Conservation (phyloP, 495 filamentous ascomycete genomes). For the Penicillium ochrochloron region DNA sequence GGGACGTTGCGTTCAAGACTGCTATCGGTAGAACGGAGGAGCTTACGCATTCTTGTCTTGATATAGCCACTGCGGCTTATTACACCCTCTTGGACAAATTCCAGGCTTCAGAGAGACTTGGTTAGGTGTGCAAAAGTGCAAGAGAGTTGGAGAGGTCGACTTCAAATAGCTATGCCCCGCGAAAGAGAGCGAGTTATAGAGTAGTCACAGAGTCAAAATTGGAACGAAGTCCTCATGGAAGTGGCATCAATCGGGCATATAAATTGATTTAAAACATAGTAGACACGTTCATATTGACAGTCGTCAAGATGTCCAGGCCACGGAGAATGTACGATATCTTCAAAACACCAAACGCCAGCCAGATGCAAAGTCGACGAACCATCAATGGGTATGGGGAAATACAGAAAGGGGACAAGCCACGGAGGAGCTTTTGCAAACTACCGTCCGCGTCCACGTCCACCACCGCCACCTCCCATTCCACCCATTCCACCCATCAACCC, state of each 20-base stretch:
- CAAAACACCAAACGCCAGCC: slow-evolving; percentile 37
- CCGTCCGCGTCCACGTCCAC: slow-evolving; percentile 46
- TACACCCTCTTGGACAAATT: slow-evolving; percentile 20
- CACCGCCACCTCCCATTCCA: slow-evolving; percentile 42
- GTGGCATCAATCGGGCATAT: slow-evolving; percentile 2
- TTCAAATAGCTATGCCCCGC: no score
- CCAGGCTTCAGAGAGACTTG: slow-evolving; percentile 20
- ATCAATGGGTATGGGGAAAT: slow-evolving; percentile 17
- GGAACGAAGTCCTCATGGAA: not conserved
- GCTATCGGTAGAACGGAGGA: slow-evolving; percentile 28
- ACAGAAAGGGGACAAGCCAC: slow-evolving; percentile 8
- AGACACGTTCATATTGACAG: slow-evolving; percentile 13
- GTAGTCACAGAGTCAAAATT: not conserved
- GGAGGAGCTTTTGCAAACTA: slow-evolving; percentile 23
- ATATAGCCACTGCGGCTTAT: slow-evolving; percentile 14
- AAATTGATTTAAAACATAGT: slow-evolving; percentile 11
- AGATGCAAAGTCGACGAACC: slow-evolving; percentile 35
- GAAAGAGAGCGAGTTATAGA: not conserved
- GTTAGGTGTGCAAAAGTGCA: no score
- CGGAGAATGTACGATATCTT: slow-evolving; percentile 25
- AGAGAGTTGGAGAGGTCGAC: no score
- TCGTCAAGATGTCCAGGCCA: slow-evolving; percentile 19
- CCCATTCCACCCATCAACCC: slow-evolving; percentile 65
- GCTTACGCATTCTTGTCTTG: slow-evolving; percentile 11
- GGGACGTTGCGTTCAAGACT: slow-evolving; percentile 25